A percentile compares a stretch with the other conserved stretches of the same genome.
These are phyloP conservation scores for Euryodendron excelsum DNA, from an alignment of 148 eudicot species.

Conservation along the genomic window DNA sequence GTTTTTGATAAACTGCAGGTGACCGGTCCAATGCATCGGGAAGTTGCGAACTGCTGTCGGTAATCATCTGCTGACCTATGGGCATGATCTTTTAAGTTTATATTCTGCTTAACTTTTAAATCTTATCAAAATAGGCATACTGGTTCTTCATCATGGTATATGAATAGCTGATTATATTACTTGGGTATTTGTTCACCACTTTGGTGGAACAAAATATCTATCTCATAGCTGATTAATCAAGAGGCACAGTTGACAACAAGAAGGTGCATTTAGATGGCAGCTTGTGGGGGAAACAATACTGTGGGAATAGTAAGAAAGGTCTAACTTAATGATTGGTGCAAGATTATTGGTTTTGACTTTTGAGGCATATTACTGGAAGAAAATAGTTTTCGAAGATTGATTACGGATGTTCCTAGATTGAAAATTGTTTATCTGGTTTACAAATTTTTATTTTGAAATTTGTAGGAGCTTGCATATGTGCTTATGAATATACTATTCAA, in stretches of 20 bases:
- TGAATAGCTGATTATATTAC: background rate
- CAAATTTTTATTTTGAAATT: background rate
- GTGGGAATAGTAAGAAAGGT: background rate
- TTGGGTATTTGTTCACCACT: background rate
- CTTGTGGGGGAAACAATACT: background rate
- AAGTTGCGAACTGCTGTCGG: slow-evolving; percentile 99
- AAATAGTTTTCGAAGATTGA: background rate
- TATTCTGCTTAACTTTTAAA: background rate
- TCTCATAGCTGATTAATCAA: background rate
- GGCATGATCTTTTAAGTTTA: background rate
- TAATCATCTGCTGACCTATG: slow-evolving; percentile 22
- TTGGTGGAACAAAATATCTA: background rate
- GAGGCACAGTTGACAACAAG: background rate
- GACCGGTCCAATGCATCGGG: slow-evolving; percentile 99
- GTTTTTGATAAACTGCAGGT: slow-evolving; percentile 47
- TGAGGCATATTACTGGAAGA: background rate
- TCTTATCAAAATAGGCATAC: background rate
- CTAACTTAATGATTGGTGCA: background rate
- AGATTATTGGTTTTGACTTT: background rate
- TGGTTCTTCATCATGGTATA: slow-evolving; percentile 6
- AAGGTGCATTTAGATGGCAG: too few relatives aligned
- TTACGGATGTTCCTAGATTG: background rate
- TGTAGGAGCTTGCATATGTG: background rate
- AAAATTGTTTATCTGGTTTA: background rate
- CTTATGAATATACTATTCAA: slow-evolving; percentile 1